These are phyloP conservation scores for Colletotrichum limetticola DNA, from an alignment of 2,329 filamentous ascomycete genomes.

Conservation along the genomic window DNA sequence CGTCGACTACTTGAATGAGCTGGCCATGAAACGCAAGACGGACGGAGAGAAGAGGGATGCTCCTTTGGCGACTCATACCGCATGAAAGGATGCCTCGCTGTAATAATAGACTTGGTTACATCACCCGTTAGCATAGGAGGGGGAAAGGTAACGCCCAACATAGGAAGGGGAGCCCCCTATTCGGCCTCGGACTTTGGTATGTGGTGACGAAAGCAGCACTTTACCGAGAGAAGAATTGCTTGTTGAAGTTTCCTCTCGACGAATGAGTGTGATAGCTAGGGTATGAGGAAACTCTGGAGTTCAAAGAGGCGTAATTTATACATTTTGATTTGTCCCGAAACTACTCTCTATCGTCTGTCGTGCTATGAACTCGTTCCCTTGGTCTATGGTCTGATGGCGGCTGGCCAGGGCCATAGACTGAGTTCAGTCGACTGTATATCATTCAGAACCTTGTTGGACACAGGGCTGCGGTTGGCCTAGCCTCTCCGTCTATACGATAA, in stretches of 20 bases:
- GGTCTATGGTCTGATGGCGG: not conserved
- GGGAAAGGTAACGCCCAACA: constrained; percentile 5
- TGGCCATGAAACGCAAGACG: constrained; percentile 14
- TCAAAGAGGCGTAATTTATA: constrained; percentile 35
- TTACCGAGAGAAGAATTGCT: not conserved
- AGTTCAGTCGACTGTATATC: not conserved
- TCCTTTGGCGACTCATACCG: constrained; percentile 30
- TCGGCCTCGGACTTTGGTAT: constrained; percentile 25
- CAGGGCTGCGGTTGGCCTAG: not conserved
- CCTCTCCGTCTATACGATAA: not conserved
- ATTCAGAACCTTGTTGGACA: not conserved
- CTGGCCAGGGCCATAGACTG: not conserved
- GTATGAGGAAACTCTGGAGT: constrained; percentile 34
- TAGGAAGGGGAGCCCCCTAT: constrained; percentile 9
- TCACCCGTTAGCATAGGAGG: constrained; percentile 36
- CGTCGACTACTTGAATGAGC: not conserved
- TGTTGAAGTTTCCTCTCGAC: constrained; percentile 17
- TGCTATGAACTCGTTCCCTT: not conserved
- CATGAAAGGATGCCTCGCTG: constrained; percentile 39
- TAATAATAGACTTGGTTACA: constrained; percentile 45
- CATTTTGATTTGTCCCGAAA: constrained; percentile 24
- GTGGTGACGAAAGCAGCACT: constrained; percentile 19
- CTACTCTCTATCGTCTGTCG: not conserved
- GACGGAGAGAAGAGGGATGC: constrained; percentile 25
- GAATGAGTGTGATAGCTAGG: constrained; percentile 34